These are phyloP conservation scores for Saururus chinensis DNA, from an alignment of 164 flowering plant species.

Conservation along the genomic window DNA sequence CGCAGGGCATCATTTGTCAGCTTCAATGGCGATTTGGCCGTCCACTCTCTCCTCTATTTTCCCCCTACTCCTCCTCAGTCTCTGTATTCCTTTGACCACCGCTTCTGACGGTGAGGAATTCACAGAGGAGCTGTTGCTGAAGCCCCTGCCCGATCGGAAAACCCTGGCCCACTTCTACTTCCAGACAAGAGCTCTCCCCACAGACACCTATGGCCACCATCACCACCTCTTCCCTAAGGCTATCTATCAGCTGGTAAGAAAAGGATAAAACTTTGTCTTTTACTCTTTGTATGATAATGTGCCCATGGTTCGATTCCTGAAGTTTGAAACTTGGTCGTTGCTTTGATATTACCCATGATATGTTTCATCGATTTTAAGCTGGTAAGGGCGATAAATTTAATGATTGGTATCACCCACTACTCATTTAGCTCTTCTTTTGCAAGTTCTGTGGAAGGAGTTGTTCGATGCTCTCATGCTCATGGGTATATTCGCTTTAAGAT, in stretches of 20 bases:
- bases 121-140: conserved; percentile 67
- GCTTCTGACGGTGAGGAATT: conserved; percentile 39
- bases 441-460: background rate
- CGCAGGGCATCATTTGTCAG: background rate
- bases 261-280: background rate
- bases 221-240: conserved; percentile 88
- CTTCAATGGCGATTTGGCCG: background rate
- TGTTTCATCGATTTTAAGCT: background rate
- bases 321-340: too few relatives aligned
- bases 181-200: conserved; percentile 45
- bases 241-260: conserved; percentile 69
- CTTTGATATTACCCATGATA: too few relatives aligned
- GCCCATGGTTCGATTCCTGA: background rate
- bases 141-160: conserved; percentile 86
- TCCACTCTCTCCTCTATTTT: background rate
- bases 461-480: too few relatives aligned
- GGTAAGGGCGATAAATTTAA: background rate
- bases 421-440: background rate
- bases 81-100: background rate
- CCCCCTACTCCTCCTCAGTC: background rate
- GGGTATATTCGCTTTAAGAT: too few relatives aligned
- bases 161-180: conserved; percentile 83
- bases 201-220: conserved; percentile 50
- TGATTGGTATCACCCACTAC: background rate
- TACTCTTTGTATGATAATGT: background rate